Conservation (phyloP, 495 filamentous ascomycete genomes). For the Penicillium roqueforti region DNA sequence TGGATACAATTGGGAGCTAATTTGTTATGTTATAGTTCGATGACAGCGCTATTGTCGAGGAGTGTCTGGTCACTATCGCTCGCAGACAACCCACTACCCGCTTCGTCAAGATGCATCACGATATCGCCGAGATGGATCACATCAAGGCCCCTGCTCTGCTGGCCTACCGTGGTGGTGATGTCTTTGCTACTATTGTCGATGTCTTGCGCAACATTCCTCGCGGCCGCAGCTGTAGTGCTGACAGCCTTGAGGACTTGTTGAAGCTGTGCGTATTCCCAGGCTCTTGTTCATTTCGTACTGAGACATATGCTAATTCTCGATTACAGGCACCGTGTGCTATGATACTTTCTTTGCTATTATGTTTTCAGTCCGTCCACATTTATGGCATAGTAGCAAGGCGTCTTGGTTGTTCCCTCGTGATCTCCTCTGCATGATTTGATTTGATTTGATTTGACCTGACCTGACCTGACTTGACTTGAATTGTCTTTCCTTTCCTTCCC, state of each 20-base stretch:
- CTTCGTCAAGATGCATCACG: conserved; percentile 87
- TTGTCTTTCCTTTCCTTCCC: conserved; percentile 2
- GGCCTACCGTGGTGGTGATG: conserved; percentile 82
- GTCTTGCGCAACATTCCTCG: conserved; percentile 80
- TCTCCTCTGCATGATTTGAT: neutral
- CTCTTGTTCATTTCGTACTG: neutral
- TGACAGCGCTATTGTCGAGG: conserved; percentile 71
- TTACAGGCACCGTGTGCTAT: conserved; percentile 33
- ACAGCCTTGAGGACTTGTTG: conserved; percentile 58
- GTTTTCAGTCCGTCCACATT: conserved; percentile 2
- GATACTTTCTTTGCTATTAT: conserved; percentile 9
- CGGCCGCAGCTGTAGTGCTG: conserved; percentile 54
- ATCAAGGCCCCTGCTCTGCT: conserved; percentile 84
- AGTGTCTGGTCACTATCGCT: conserved; percentile 69
- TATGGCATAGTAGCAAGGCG: conserved; percentile 13
- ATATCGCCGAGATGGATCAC: conserved; percentile 92
- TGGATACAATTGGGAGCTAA: conserved; percentile 13
- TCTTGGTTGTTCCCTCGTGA: conserved; percentile 3
- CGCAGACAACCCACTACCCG: conserved; percentile 62
- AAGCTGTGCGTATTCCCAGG: conserved; percentile 45
- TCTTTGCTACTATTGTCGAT: conserved; percentile 85
- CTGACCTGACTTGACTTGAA: neutral
- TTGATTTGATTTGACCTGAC: neutral
- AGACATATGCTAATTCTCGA: conserved; percentile 2
- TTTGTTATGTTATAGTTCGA: conserved; percentile 53